Conservation (phyloP, 768 basidiomycete genomes). For the Leccinum olivaceopallidum region DNA sequence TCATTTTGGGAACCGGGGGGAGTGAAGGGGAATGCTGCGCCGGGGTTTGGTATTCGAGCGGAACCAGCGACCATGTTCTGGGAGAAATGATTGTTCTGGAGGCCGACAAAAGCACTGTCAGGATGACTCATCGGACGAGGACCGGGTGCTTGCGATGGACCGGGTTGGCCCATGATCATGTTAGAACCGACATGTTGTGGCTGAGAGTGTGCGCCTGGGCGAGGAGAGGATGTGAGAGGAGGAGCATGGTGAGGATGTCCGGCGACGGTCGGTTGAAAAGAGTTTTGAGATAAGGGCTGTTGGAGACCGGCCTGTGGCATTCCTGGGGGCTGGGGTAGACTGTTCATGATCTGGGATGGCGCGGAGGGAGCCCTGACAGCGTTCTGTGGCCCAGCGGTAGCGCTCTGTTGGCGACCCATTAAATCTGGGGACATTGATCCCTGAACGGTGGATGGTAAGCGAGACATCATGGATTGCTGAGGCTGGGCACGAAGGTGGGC, state of each 20-base stretch:
- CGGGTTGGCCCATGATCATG: conserved; percentile 34
- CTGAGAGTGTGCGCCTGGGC: conserved; percentile 30
- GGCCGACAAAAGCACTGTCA: conserved; percentile 46
- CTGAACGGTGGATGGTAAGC: conserved; percentile 33
- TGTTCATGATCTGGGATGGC: conserved; percentile 50
- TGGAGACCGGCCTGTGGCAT: conserved; percentile 32
- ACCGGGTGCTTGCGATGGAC: conserved; percentile 31
- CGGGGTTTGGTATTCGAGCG: conserved; percentile 35
- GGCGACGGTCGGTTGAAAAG: conserved; percentile 28
- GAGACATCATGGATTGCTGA: conserved; percentile 36
- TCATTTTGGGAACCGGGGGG: conserved; percentile 52
- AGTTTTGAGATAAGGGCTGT: conserved; percentile 31
- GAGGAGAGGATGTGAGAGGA: conserved; percentile 33
- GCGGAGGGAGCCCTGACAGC: conserved; percentile 44
- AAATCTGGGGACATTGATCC: conserved; percentile 46
- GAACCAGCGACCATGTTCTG: conserved; percentile 35
- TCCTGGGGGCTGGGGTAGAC: conserved; percentile 37
- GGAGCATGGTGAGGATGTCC: conserved; percentile 33
- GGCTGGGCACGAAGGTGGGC: conserved; percentile 36
- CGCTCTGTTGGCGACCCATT: conserved; percentile 42
- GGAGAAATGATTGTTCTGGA: conserved; percentile 37
- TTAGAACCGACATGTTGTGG: conserved; percentile 27
- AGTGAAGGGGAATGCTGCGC: conserved; percentile 43
- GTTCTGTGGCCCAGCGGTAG: conserved; percentile 42
- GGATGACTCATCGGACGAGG: conserved; percentile 46